Percentiles rank a stretch among this genome's conserved stretches.
phyloP scores from a whole-genome alignment of 352 stramenopile species.

The Pythium coloratum region DNA sequence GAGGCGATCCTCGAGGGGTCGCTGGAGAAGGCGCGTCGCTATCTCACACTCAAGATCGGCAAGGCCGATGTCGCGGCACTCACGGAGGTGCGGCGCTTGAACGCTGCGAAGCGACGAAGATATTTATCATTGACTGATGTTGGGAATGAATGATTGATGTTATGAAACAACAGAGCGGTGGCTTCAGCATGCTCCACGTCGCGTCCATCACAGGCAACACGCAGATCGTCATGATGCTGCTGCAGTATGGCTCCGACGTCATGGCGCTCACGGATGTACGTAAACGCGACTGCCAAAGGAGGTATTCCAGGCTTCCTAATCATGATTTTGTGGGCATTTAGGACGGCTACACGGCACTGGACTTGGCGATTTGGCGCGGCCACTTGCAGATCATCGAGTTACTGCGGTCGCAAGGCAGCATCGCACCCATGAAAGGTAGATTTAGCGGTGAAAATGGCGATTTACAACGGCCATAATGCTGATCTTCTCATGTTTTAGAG shows the following conservation, averaged over 20 bases:
- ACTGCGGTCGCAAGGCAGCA: conserved; percentile 73
- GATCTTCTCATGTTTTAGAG: conserved; percentile 33
- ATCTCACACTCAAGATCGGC: conserved; percentile 83
- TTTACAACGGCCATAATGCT: background rate
- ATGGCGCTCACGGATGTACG: conserved; percentile 72
- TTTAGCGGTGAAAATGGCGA: background rate
- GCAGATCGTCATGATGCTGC: conserved; percentile 87
- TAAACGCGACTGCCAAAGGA: background rate
- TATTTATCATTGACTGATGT: background rate
- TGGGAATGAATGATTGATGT: background rate
- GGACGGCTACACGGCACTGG: conserved; percentile 80
- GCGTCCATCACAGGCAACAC: conserved; percentile 74
- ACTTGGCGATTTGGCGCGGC: conserved; percentile 80
- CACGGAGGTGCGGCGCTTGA: conserved; percentile 47
- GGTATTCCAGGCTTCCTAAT: background rate
- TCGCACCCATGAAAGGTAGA: conserved; percentile 80
- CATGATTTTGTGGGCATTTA: conserved; percentile 17
- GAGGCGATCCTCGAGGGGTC: conserved; percentile 83
- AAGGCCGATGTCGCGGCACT: conserved; percentile 78
- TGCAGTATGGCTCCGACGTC: conserved; percentile 77
- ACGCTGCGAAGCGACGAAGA: background rate
- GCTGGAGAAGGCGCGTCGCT: conserved; percentile 76
- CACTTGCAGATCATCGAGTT: conserved; percentile 85
- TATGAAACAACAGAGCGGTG: conserved; percentile 42
- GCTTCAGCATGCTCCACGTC: conserved; percentile 84